Base-by-base conservation (phyloP, 306 rosid species). In the Casuarina cunninghamiana region DNA sequence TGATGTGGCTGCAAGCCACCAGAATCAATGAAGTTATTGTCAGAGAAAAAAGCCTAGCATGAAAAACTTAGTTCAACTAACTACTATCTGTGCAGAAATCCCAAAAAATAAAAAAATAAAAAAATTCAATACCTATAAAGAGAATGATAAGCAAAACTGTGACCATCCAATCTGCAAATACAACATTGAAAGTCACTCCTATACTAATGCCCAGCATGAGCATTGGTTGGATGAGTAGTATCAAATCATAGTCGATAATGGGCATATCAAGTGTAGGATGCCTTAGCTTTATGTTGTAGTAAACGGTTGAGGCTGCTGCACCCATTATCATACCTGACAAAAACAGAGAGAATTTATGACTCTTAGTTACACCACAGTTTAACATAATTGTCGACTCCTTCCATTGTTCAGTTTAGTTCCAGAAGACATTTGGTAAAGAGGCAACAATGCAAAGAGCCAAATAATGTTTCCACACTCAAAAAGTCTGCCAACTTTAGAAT, bases 181-280 rank as follows among this genome's bases (percentile, higher is more conserved):
- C 41, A 74, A 92, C 98, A 16, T 92, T 94, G 84, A 92, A 92
- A 57, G 87, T 81, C 57, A 94, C 98, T 73, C 98, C 98, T 41
- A 94, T 88, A 77, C 98, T 94, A 77, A 94, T 92, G 19, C 98
- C 98, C 72, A 92, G 85, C 97, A 94, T 90, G 74, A 94, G 97
- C 98, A 92, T 94, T 3, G 98, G 98, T 80, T 92, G 97, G 75
- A 94, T 83, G 44, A 94, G 93, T 66, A 94, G 85, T 1, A 90
- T 92, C 88, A 94, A 86, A 88, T 94, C 97, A 80, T 94, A 94
- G 83, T 92, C 97, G 9, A 92, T 94, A 50, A 94, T 87, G 37
- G 97, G 95, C 89, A 89, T 79, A 46, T 89, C 73, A 43, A 89
- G 50, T 0, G 93, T 89, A 0, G 98, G 98, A 82, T 92, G 97